Evolutionary conservation across 2,329 filamentous ascomycete species (phyloP).

Genomic region (Elsinoe ampelina): DNA sequence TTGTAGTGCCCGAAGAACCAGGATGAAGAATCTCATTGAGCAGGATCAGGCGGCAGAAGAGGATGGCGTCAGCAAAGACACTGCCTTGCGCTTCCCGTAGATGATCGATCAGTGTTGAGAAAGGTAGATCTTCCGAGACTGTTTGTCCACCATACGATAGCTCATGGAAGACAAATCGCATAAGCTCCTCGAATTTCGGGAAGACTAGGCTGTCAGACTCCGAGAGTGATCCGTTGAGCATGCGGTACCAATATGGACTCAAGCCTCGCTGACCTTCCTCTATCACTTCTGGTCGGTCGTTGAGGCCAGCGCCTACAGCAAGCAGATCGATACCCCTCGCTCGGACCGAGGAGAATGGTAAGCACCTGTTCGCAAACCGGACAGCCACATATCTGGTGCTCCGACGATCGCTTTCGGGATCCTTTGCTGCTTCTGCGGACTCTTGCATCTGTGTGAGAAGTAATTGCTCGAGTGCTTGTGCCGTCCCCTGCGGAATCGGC

Average conservation of each 20-base stretch:
- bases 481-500: slow-evolving; percentile 34
- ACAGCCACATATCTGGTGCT: slow-evolving; percentile 74
- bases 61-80: slow-evolving; percentile 60
- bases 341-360: slow-evolving; percentile 67
- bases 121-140: neutral
- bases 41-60: slow-evolving; percentile 56
- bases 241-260: slow-evolving; percentile 64
- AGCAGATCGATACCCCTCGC: slow-evolving; percentile 85
- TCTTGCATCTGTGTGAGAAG: slow-evolving; percentile 50
- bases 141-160: neutral
- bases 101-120: neutral
- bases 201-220: slow-evolving; percentile 24
- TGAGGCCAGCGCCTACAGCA: slow-evolving; percentile 57
- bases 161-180: slow-evolving; percentile 22
- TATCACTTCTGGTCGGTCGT: slow-evolving; percentile 69
- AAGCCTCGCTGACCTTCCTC: slow-evolving; percentile 87
- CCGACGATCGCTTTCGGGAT: slow-evolving; percentile 30
- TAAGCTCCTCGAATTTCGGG: slow-evolving; percentile 38
- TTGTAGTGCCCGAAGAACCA: slow-evolving; percentile 34
- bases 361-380: slow-evolving; percentile 81
- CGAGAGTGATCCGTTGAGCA: slow-evolving; percentile 43
- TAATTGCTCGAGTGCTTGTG: slow-evolving; percentile 43
- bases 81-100: slow-evolving; percentile 23
- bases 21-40: slow-evolving; percentile 46
- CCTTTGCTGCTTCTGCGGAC: slow-evolving; percentile 24